Evolutionary conservation across 306 rosid genomes (phyloP), one percentile per base, ranked within the genome.

Genomic region (Carpinus fangiana): DNA sequence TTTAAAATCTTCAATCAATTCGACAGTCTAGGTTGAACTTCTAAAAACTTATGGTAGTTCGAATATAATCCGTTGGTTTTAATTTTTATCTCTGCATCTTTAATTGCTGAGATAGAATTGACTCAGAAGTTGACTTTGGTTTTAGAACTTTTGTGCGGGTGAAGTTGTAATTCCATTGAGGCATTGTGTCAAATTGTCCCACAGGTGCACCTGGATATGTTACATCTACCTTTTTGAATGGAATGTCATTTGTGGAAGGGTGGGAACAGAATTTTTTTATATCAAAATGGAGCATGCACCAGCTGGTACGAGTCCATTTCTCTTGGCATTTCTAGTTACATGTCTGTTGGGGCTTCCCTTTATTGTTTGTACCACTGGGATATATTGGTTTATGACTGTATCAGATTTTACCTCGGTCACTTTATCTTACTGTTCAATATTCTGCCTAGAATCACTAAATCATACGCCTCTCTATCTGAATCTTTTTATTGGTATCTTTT

Each of bases 271-370:
- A 83, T 53, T 80, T 95, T 80, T 95, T 76, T 79, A 89, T 95
- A 86, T 93, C 99, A 73, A 95, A 95, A 86, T 95, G 99, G 99
- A 90, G 90, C 92, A 90, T 95, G 95, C 99, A 95, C 89, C 98
- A 95, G 75, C 82, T 95, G 98, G 99, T 95, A 95, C 69, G 82
- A 36, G 68, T 76, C 59, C 79, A 56, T 76, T 74, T 41, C 73
- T 73, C 77, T 41, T 56, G 51, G 34, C 9, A 28, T 77, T 55
- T 76, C 48, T 12, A 70, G 21, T 73, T 76, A 18, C 50, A 38
- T 18, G 1, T 67, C 14, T 67, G 17, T n/a, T 10, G 31, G 72
- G 50, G 48, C 31, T 66, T 38, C 26, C 17, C 8, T 5, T 41
- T 1, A 3, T 67, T 59, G 65, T 59, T 23, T 67, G 72, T 5